Conservation (phyloP, 164 flowering plant species). For the Houttuynia cordata region DNA sequence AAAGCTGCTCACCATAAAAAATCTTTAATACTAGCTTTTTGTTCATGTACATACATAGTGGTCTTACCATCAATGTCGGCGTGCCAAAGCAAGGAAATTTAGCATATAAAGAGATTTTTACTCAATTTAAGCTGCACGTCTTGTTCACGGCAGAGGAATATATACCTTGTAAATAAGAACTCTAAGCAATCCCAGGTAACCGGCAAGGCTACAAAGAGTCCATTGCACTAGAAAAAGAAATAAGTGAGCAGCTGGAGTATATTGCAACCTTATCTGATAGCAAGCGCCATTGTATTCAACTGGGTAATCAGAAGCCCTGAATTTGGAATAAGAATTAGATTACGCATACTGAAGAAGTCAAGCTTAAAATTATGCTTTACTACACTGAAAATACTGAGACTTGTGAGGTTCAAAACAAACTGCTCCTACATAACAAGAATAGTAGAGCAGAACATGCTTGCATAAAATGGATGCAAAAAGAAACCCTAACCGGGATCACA, state of each 20-base stretch:
- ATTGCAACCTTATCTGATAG: slow-evolving; percentile 84
- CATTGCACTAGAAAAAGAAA: slow-evolving; percentile 87
- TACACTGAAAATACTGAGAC: not conserved
- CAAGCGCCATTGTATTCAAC: slow-evolving; percentile 79
- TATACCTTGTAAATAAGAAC: slow-evolving; percentile 76
- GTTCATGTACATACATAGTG: slow-evolving; percentile 70
- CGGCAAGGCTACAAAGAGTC: slow-evolving; percentile 86
- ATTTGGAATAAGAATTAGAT: not conserved
- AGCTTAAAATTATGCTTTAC: not conserved
- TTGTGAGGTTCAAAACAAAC: not conserved
- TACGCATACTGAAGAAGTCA: not conserved
- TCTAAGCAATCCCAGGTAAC: slow-evolving; percentile 80
- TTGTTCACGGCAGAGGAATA: too few species aligned
- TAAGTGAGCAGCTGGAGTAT: slow-evolving; percentile 75
- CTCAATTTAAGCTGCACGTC: too few species aligned
- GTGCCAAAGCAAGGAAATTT: slow-evolving; percentile 20
- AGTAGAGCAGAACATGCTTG: too few species aligned
- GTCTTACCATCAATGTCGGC: slow-evolving; percentile 78
- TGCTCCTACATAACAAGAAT: too few species aligned
- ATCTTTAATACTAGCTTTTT: slow-evolving; percentile 74
- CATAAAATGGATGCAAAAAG: too few species aligned
- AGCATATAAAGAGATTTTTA: slow-evolving; percentile 1
- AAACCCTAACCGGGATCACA: slow-evolving; percentile 59
- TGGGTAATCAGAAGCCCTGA: slow-evolving; percentile 78
- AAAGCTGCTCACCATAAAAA: slow-evolving; percentile 63